Conservation (phyloP, 2,329 filamentous ascomycete genomes). For the Oidium heveae region DNA sequence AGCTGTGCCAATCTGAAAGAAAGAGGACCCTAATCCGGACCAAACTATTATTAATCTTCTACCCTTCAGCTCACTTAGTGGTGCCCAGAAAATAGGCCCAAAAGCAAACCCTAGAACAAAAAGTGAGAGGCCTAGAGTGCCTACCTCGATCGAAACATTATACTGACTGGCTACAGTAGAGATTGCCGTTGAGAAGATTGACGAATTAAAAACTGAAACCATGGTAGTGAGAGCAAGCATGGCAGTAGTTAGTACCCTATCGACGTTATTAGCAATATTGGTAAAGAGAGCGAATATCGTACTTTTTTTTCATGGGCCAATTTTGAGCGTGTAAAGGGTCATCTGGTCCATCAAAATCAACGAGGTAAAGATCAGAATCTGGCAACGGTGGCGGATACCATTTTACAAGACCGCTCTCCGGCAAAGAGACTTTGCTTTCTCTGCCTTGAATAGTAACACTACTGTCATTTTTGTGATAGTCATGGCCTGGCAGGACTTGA, state of each 20-base stretch:
- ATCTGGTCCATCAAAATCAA: conserved; percentile 62
- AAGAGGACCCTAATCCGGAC: conserved; percentile 41
- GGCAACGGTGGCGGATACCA: conserved; percentile 45
- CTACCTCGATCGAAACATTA: conserved; percentile 33
- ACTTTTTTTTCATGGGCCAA: conserved; percentile 61
- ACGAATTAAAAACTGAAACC: conserved; percentile 45
- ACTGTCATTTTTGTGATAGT: too few relatives aligned
- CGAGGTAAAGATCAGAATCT: conserved; percentile 50
- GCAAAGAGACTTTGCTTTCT: conserved; percentile 22
- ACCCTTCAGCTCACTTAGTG: conserved; percentile 46
- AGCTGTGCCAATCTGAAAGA: conserved; percentile 40
- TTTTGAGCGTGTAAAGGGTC: conserved; percentile 76
- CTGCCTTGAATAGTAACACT: too few relatives aligned
- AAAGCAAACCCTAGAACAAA: conserved; percentile 51
- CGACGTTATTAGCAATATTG: conserved; percentile 9
- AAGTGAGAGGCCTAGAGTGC: conserved; percentile 37
- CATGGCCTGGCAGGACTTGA: too few relatives aligned
- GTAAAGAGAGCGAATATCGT: conserved; percentile 13
- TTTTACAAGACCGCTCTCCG: conserved; percentile 49
- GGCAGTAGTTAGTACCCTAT: conserved; percentile 32
- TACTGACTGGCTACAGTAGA: conserved; percentile 29
- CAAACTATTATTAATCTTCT: conserved; percentile 34
- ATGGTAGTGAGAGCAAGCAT: conserved; percentile 53
- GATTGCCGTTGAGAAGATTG: conserved; percentile 48
- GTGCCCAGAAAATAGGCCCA: conserved; percentile 47